Evolutionary conservation across 257 asterid species (phyloP).

Genomic region (Anisodus acutangulus): DNA sequence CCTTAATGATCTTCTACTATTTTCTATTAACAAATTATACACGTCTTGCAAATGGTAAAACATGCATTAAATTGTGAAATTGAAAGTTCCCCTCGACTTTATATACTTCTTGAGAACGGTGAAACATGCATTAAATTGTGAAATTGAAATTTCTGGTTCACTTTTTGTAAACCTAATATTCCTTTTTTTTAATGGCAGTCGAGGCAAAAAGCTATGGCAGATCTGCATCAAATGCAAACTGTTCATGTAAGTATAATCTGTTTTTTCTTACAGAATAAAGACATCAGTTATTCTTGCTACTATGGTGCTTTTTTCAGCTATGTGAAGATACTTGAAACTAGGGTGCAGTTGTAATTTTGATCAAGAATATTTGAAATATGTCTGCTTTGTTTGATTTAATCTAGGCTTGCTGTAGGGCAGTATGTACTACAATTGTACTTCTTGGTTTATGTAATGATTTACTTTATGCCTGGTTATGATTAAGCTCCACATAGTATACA

Average conservation of each 20-base stretch:
- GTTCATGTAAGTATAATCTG: slow-evolving; percentile 65
- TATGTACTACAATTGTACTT: not conserved
- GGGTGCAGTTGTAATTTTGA: slow-evolving; percentile 10
- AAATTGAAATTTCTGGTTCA: not conserved
- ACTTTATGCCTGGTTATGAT: not conserved
- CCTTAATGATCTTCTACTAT: not conserved
- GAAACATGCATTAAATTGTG: slow-evolving; percentile 18
- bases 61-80: slow-evolving; percentile 12
- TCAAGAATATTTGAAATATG: not conserved
- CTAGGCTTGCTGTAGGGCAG: not conserved
- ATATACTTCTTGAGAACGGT: not conserved
- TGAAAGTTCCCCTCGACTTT: not conserved
- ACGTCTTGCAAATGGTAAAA: not conserved
- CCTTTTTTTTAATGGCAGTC: slow-evolving; percentile 65
- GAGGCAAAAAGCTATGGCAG: slow-evolving; percentile 85
- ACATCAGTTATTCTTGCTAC: not conserved
- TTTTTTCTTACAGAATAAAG: slow-evolving; percentile 6
- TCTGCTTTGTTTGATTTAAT: not conserved
- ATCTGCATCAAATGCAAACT: slow-evolving; percentile 90
- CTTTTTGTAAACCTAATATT: not conserved
- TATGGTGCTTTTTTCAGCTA: not conserved
- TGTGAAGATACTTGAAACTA: not conserved
- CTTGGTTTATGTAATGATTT: slow-evolving; percentile 16
- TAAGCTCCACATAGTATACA: not conserved
- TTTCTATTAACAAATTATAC: slow-evolving; percentile 1